A percentile compares a stretch with the other conserved stretches of the same genome.
Evolutionary conservation across 2,329 filamentous ascomycete genomes (phyloP).

Genomic region (Fonsecaea erecta): DNA sequence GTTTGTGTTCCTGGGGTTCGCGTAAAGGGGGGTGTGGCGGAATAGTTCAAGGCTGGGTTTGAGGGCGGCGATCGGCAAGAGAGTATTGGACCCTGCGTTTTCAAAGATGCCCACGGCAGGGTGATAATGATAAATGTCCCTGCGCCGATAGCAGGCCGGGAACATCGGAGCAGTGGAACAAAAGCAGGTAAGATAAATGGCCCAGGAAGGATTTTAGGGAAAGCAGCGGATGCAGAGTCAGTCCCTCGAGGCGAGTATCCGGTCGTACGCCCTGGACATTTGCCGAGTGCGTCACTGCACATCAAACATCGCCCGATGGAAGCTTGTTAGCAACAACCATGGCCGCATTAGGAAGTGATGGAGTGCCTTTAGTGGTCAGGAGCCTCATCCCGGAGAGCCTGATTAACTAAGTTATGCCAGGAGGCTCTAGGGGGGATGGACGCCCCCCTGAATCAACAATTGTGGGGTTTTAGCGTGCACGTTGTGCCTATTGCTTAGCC

Average conservation of each 20-base stretch:
- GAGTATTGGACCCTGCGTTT: not conserved
- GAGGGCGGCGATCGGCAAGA: not conserved
- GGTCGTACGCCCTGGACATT: not conserved
- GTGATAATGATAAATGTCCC: not conserved
- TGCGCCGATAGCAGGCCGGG: not conserved
- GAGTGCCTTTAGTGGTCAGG: constrained; percentile 2
- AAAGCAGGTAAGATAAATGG: not conserved
- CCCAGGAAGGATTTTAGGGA: not conserved
- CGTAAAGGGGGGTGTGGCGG: not conserved
- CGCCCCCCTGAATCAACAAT: not conserved
- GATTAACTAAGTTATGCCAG: not conserved
- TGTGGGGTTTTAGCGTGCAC: constrained; percentile 1
- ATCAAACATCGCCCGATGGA: not conserved
- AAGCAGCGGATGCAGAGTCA: not conserved
- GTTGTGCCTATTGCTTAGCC: not conserved
- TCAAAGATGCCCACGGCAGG: not conserved
- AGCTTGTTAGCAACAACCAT: not conserved
- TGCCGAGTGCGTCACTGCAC: not conserved
- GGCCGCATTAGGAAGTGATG: not conserved
- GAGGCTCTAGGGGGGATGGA: not conserved
- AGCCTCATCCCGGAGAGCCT: not conserved
- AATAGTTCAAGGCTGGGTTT: not conserved
- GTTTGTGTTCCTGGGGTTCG: not conserved
- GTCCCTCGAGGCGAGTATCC: not conserved
- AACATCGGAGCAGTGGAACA: not conserved